phyloP scores from a whole-genome alignment of 805 yeast species.

The Tanozyma kutaoensis region DNA sequence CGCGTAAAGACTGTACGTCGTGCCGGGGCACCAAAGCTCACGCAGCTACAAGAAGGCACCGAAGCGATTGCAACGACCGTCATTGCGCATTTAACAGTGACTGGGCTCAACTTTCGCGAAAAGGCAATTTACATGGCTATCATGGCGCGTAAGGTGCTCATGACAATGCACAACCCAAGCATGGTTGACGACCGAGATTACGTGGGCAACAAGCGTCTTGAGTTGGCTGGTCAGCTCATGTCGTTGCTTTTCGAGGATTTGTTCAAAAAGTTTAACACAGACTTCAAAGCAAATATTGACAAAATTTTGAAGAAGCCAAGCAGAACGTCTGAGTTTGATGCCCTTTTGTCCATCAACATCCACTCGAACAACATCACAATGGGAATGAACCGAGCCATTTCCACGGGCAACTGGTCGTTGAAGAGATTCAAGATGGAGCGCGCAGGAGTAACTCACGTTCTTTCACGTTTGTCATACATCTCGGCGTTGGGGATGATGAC shows the following conservation, averaged over 20 bases:
- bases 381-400: conserved; percentile 91
- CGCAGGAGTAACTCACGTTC: conserved; percentile 97
- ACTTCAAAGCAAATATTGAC: conserved; percentile 89
- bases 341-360: conserved; percentile 74
- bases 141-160: conserved; percentile 92
- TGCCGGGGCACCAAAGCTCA: conserved; percentile 65
- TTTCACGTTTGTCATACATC: conserved; percentile 82
- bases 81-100: conserved; percentile 86
- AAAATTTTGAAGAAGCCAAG: conserved; percentile 89
- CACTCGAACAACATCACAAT: conserved; percentile 89
- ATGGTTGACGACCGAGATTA: conserved; percentile 98
- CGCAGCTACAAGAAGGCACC: conserved; percentile 83
- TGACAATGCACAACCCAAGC: conserved; percentile 89
- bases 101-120: conserved; percentile 77
- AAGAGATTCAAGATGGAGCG: conserved; percentile 99
- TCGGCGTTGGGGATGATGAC: conserved; percentile 99
- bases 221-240: conserved; percentile 94
- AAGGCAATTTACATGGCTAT: conserved; percentile 90
- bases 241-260: conserved; percentile 91
- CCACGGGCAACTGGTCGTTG: conserved; percentile 98
- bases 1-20: conserved; percentile 90
- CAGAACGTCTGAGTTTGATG: conserved; percentile 91
- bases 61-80: conserved; percentile 95
- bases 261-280: conserved; percentile 90
- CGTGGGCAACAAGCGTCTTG: conserved; percentile 95